phyloP scores from a whole-genome alignment of 2,329 filamentous ascomycete species.

The Aspergillus ochraceoroseus region DNA sequence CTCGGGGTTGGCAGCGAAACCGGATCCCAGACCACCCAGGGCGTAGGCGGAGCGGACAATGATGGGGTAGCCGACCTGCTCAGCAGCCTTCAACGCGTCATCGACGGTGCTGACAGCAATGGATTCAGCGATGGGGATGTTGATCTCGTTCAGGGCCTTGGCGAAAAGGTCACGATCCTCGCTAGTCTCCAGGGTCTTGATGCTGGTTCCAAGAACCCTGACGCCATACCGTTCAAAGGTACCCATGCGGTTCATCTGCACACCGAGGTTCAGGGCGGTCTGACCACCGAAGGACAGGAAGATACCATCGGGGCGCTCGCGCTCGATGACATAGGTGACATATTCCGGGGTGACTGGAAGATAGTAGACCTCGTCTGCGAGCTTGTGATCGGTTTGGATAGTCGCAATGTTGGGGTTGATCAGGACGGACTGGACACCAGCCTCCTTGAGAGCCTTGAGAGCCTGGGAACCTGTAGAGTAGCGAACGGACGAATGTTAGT shows the following conservation, averaged over 20 bases:
- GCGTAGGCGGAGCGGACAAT: conserved; percentile 97
- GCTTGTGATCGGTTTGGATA: conserved; percentile 93
- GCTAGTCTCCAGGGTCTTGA: conserved; percentile 87
- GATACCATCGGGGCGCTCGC: conserved; percentile 91
- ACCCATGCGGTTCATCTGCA: conserved; percentile 94
- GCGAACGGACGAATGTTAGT: too few relatives aligned
- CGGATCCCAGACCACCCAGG: conserved; percentile 89
- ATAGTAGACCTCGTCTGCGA: conserved; percentile 97
- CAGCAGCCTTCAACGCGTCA: conserved; percentile 82
- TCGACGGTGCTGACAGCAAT: conserved; percentile 89
- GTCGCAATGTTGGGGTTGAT: conserved; percentile 99
- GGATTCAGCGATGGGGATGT: conserved; percentile 95
- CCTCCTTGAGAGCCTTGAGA: conserved; percentile 93
- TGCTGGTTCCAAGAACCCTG: conserved; percentile 90
- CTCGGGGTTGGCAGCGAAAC: conserved; percentile 89
- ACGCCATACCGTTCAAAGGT: conserved; percentile 94
- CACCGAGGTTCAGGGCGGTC: conserved; percentile 92
- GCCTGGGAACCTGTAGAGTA: conserved; percentile 73
- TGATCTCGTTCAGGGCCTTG: conserved; percentile 91
- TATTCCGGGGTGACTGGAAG: conserved; percentile 97
- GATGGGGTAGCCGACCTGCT: conserved; percentile 88
- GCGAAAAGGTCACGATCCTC: conserved; percentile 96
- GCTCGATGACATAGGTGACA: conserved; percentile 94
- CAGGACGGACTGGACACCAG: conserved; percentile 81
- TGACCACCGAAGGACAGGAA: conserved; percentile 97